phyloP scores from a whole-genome alignment of 2,329 filamentous ascomycete species.

The Colletotrichum tropicale region DNA sequence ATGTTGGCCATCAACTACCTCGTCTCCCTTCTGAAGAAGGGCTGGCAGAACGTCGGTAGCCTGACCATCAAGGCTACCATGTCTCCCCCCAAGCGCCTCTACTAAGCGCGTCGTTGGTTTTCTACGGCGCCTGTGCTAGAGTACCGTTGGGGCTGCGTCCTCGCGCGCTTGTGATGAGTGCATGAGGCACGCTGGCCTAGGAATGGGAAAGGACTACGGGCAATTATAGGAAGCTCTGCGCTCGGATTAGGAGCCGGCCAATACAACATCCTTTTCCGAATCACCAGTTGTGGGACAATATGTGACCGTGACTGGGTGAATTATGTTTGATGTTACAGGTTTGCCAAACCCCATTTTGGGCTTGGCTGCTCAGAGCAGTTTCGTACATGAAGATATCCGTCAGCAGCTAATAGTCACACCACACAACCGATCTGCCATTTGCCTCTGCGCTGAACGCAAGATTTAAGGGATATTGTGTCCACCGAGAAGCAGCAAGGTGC shows the following conservation, averaged over 20 bases:
- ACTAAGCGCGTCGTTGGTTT: slow-evolving; percentile 63
- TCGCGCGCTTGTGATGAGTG: background rate
- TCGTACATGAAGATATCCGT: background rate
- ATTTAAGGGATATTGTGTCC: background rate
- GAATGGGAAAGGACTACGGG: background rate
- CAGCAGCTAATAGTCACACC: no score
- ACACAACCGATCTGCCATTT: background rate
- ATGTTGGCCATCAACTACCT: slow-evolving; percentile 99
- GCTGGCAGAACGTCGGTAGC: slow-evolving; percentile 99
- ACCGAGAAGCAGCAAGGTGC: no score
- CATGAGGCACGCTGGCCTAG: background rate
- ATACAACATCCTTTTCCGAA: slow-evolving; percentile 10
- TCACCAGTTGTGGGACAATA: background rate
- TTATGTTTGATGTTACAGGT: background rate
- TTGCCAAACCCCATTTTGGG: background rate
- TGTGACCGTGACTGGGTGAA: background rate
- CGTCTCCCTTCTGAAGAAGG: slow-evolving; percentile 99
- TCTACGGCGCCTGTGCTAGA: slow-evolving; percentile 5
- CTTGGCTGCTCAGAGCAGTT: background rate
- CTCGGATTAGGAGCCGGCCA: slow-evolving; percentile 14
- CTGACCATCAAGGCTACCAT: slow-evolving; percentile 99
- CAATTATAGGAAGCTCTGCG: slow-evolving; percentile 18
- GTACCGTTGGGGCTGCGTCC: background rate
- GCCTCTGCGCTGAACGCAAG: background rate
- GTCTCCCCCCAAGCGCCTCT: slow-evolving; percentile 97